These are phyloP conservation scores for Euphrasia arctica DNA, from an alignment of 305 asterid genomes.

Conservation along the genomic window DNA sequence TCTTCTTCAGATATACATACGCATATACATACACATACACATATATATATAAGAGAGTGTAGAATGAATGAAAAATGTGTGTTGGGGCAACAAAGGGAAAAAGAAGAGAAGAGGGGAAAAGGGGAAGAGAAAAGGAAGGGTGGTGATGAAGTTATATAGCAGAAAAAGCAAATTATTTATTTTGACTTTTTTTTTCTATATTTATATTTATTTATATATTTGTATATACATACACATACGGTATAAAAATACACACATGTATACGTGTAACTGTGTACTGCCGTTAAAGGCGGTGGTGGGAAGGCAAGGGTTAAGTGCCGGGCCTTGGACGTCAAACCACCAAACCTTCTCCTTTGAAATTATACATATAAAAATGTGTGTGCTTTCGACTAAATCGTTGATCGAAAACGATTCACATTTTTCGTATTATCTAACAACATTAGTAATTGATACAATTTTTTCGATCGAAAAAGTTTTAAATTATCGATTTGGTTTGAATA, in stretches of 20 bases:
- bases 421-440: no score
- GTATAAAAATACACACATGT: no score
- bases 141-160: constrained; percentile 52
- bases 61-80: constrained; percentile 19
- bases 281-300: background rate
- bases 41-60: background rate
- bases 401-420: no score
- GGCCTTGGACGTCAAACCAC: background rate
- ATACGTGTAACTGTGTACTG: background rate
- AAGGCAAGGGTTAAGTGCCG: background rate
- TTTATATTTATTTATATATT: background rate
- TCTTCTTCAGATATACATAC: constrained; percentile 13
- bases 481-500: no score
- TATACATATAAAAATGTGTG: no score
- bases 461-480: no score
- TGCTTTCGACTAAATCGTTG: no score
- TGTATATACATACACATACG: no score
- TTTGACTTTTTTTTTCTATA: constrained; percentile 38
- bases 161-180: constrained; percentile 34
- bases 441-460: no score
- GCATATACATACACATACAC: constrained; percentile 6
- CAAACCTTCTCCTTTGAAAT: background rate
- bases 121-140: constrained; percentile 23
- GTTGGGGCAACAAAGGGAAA: constrained; percentile 26
- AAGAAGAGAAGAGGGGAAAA: constrained; percentile 22